These are phyloP conservation scores for Saccharomycopsis sp. DNA, from an alignment of 805 yeast species.

Conservation along the genomic window DNA sequence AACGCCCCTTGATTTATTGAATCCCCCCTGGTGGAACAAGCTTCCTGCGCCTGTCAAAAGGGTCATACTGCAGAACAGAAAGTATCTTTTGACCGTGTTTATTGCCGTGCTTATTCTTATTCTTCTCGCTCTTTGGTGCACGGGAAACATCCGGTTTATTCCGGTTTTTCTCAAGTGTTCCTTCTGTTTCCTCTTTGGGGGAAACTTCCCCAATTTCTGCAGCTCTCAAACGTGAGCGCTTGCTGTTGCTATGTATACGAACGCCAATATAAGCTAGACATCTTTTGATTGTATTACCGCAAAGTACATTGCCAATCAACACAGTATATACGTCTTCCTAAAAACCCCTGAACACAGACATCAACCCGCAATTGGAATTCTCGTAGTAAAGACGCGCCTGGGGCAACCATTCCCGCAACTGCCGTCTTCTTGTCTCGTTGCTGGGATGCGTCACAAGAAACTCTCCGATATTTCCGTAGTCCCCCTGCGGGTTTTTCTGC, in stretches of 20 bases:
- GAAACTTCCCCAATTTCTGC: neutral
- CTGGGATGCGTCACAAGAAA: conserved; percentile 88
- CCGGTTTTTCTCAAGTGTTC: neutral
- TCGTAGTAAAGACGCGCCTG: conserved; percentile 28
- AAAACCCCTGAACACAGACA: neutral
- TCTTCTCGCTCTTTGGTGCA: neutral
- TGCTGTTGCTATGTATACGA: no score
- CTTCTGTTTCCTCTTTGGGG: neutral
- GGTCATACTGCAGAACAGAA: neutral
- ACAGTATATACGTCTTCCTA: no score
- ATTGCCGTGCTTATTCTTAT: neutral
- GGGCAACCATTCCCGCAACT: conserved; percentile 64
- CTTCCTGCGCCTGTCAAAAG: neutral
- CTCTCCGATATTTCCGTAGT: conserved; percentile 34
- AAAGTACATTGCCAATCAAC: no score
- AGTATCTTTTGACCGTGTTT: neutral
- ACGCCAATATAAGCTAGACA: no score
- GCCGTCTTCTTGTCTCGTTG: conserved; percentile 60
- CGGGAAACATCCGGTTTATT: neutral
- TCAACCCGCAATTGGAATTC: neutral
- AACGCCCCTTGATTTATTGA: neutral
- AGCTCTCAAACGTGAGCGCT: no score
- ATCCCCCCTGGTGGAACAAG: neutral
- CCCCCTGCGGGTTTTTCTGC: conserved; percentile 26
- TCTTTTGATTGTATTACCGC: no score